Evolutionary conservation across 2,329 filamentous ascomycete species (phyloP).

Genomic region (Ceratocystis ficicola): DNA sequence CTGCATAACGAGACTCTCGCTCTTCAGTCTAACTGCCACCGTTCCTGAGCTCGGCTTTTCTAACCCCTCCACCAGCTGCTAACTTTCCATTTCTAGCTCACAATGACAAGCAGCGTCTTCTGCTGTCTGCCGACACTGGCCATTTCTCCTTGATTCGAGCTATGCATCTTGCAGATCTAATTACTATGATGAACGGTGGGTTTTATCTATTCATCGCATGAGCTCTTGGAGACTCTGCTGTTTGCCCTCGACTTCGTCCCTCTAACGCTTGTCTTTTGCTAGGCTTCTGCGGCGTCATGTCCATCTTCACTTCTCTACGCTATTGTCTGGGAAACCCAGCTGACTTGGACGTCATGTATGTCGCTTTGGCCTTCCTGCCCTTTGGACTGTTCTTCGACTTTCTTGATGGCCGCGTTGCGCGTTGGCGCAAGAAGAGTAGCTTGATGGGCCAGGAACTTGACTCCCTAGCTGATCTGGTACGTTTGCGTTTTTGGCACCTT

Average conservation of each 20-base stretch:
- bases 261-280: slow-evolving; percentile 3
- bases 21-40: background rate
- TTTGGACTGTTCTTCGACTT: slow-evolving; percentile 96
- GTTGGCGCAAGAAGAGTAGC: slow-evolving; percentile 93
- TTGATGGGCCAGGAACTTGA: slow-evolving; percentile 97
- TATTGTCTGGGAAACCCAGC: slow-evolving; percentile 69
- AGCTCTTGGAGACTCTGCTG: background rate
- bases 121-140: slow-evolving; percentile 56
- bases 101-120: slow-evolving; percentile 60
- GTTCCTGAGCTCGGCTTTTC: background rate
- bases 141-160: slow-evolving; percentile 60
- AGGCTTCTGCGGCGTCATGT: slow-evolving; percentile 84
- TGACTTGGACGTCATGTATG: slow-evolving; percentile 59
- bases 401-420: slow-evolving; percentile 90
- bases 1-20: background rate
- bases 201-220: background rate
- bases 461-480: slow-evolving; percentile 84
- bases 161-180: slow-evolving; percentile 69
- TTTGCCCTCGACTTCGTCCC: background rate
- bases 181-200: slow-evolving; percentile 69
- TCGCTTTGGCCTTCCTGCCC: slow-evolving; percentile 75
- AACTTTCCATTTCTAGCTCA: slow-evolving; percentile 34
- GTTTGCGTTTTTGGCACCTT: slow-evolving; percentile 25
- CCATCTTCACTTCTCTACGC: slow-evolving; percentile 84
- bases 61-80: background rate